Evolutionary conservation across 768 basidiomycete species (phyloP), one percentile per base, ranked within the genome.

Genomic region (Phylloporus arenicola): DNA sequence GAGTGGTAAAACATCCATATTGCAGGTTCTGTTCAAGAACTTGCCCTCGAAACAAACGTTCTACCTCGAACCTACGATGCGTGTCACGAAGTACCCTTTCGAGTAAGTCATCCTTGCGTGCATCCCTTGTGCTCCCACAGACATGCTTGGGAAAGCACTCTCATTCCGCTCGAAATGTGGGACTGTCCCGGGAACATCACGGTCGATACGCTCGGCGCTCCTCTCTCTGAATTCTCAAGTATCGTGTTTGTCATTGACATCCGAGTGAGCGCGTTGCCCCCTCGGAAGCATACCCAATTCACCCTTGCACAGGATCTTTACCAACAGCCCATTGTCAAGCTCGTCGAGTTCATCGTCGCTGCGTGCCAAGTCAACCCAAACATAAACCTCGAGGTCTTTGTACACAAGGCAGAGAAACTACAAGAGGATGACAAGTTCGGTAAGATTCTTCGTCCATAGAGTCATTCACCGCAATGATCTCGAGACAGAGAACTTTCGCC

Each of bases 211-310:
- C 76, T 95, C 11, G 84, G 81, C 19, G 76, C 80, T 8, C 80
- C 87, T 8, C 76, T 96, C 33, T 80, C 83, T 39, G 79, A 88
- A 27, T 92, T 96, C 59, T 78, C 89, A 2, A 84, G 86, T 3
- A 78, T 97, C 60, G 82, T 97, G 47, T 98, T 93, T 57, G 92
- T 97, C 24, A 88, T 97, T 56, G 95, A 98, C 61, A 94, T 96
- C 48, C 86, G 92, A 68, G 92, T 91, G 61, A 60, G 84, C 14
- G 14, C 2, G 33, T 17, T 1, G 1, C 33, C 37, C 14, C 19
- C 40, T 41, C 39, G 22, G 14, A 30, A n/a, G 45, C 35, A n/a
- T 30, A 8, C 5, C 41, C 8, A 11, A 12, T 46, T 56, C 44
- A 62, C 42, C 29, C 13, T 30, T 4, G 40, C 30, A 11, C 61